Percentiles rank a stretch among this genome's conserved stretches.
Evolutionary conservation across 768 basidiomycete species (phyloP).

Genomic region (Ephemerocybe angulata): DNA sequence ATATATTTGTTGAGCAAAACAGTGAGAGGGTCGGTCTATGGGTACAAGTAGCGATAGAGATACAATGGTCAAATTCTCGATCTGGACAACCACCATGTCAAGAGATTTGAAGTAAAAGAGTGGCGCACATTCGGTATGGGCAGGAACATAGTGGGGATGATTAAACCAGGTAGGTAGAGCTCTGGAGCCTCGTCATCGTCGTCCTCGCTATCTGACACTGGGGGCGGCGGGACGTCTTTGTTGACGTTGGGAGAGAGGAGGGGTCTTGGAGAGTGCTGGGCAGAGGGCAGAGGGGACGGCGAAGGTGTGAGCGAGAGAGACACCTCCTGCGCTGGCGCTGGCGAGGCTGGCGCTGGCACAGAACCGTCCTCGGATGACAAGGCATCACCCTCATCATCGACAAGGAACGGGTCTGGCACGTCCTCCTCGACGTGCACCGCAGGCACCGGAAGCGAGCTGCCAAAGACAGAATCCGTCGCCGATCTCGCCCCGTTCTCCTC

Average conservation of each 20-base stretch:
- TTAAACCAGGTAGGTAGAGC: conserved; percentile 64
- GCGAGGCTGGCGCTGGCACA: conserved; percentile 29
- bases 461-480: background rate
- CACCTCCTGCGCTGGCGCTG: conserved; percentile 37
- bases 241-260: conserved; percentile 36
- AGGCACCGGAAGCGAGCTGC: background rate
- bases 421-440: conserved; percentile 40
- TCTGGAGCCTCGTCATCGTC: conserved; percentile 54
- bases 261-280: conserved; percentile 8
- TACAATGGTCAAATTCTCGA: conserved; percentile 38
- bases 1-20: conserved; percentile 83
- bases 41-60: conserved; percentile 33
- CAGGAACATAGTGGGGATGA: conserved; percentile 75
- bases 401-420: conserved; percentile 58
- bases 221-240: conserved; percentile 55
- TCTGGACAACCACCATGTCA: conserved; percentile 62
- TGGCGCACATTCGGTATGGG: conserved; percentile 87
- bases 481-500: background rate
- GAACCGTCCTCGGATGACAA: conserved; percentile 37
- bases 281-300: conserved; percentile 19
- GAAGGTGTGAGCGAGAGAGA: conserved; percentile 34
- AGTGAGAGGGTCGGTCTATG: conserved; percentile 86
- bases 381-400: conserved; percentile 51
- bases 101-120: conserved; percentile 42
- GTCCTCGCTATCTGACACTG: conserved; percentile 18